Evolutionary conservation across 805 yeast species (phyloP), one percentile per base, ranked within the genome.

Genomic region (Hanseniaspora lachancei): DNA sequence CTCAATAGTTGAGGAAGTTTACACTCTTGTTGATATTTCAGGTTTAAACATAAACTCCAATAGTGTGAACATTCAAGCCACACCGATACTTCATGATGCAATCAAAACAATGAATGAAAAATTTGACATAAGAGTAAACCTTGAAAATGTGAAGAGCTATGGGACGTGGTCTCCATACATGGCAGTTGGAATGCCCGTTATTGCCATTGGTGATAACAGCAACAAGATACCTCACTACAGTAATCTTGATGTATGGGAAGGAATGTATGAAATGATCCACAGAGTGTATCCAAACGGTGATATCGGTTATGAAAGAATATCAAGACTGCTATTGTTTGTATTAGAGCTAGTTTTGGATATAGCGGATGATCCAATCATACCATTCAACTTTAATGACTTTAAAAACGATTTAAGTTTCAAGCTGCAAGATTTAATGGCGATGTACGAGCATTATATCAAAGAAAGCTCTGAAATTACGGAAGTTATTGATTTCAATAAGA

Each of bases 341-440:
- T 72, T 85, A 4, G 70, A 75, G 47, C 59, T 82, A 3, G 68
- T 77, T 0, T 63, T 88, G n/a, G 74, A 77, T 48, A 63, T 84
- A n/a, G 77, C 81, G 0, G 95, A 89, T 61, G 77, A 75, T 42
- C 95, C 97, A 1, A 66, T 87, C 42, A 71, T 89, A 18, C 95
- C 95, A 2, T 84, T 76, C 60, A 78, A 81, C 63, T 66, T 86
- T 38, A 66, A 64, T 3, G 70, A 71, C 6, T 74, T 79, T 58
- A 77, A 78, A 7, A 64, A 69, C 1, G 69, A 68, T 9, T 60
- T 86, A 57, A 71, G 70, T 21, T 63, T 67, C 1, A 76, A 76
- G 58, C 63, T 74, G 15, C 66, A 70, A 21, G 82, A 79, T 57
- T 67, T 87, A 34, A 54, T 47, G 27, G 24, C 42, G 27, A 53